Conservation (phyloP, 805 yeast genomes). For the Wickerhamiella qilinensis region DNA sequence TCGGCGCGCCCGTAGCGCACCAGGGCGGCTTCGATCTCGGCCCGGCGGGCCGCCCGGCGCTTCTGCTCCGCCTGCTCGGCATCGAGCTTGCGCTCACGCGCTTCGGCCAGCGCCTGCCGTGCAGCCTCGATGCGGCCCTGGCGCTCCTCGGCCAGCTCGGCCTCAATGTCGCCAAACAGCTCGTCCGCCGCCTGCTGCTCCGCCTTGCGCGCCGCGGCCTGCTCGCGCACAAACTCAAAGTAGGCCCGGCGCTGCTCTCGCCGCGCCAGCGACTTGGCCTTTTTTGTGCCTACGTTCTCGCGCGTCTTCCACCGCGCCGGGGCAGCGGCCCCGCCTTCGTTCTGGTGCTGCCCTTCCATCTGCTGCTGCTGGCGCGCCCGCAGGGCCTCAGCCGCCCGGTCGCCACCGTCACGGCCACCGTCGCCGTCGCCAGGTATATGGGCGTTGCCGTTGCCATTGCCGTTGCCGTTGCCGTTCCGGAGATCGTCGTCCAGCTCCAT, state of each 20-base stretch:
- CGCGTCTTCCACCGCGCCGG: constrained; percentile 15
- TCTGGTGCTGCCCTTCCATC: constrained; percentile 10
- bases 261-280: constrained; percentile 20
- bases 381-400: constrained; percentile 9
- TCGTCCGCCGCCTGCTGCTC: constrained; percentile 15
- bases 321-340: constrained; percentile 3
- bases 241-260: constrained; percentile 21
- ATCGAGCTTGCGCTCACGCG: constrained; percentile 10
- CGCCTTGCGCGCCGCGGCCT: constrained; percentile 16
- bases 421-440: too few species aligned
- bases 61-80: constrained; percentile 12
- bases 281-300: constrained; percentile 20
- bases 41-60: constrained; percentile 8
- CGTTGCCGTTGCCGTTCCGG: too few species aligned
- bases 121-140: constrained; percentile 13
- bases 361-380: constrained; percentile 5
- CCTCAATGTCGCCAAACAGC: constrained; percentile 20
- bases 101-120: constrained; percentile 9
- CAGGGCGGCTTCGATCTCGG: constrained; percentile 7
- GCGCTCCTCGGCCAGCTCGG: constrained; percentile 16
- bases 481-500: too few species aligned
- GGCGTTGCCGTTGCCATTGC: too few species aligned
- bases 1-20: constrained; percentile 9
- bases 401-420: too few species aligned
- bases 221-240: constrained; percentile 19